These are phyloP conservation scores for Stemphylium lycopersici DNA, from an alignment of 2,329 filamentous ascomycete genomes.

Conservation along the genomic window DNA sequence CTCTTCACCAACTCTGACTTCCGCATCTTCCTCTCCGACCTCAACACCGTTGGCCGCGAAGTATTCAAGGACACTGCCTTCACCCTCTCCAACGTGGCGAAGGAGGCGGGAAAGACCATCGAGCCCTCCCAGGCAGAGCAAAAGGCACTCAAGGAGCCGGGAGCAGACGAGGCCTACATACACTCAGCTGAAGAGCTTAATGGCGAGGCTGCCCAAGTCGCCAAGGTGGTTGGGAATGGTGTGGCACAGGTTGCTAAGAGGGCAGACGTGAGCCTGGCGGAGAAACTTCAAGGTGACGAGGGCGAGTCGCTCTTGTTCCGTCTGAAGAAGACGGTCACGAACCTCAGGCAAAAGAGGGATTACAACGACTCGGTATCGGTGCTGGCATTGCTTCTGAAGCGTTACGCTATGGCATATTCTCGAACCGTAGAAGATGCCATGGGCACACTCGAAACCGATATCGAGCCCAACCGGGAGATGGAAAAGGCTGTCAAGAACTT, in stretches of 20 bases:
- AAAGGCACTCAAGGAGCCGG: constrained; percentile 59
- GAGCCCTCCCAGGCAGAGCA: constrained; percentile 70
- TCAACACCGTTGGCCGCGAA: constrained; percentile 78
- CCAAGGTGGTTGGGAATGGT: constrained; percentile 54
- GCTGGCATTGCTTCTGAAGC: constrained; percentile 74
- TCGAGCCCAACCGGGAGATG: constrained; percentile 74
- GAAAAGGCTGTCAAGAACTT: constrained; percentile 79
- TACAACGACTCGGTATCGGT: constrained; percentile 88
- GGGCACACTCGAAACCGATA: constrained; percentile 70
- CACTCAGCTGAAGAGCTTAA: constrained; percentile 69
- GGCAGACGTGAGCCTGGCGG: constrained; percentile 71
- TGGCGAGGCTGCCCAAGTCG: constrained; percentile 52
- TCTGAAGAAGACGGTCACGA: constrained; percentile 75
- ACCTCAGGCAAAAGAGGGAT: constrained; percentile 76
- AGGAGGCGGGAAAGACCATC: constrained; percentile 73
- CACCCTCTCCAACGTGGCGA: constrained; percentile 75
- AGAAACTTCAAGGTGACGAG: constrained; percentile 75
- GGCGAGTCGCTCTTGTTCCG: constrained; percentile 74
- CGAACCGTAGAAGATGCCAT: constrained; percentile 71
- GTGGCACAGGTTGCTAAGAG: constrained; percentile 58
- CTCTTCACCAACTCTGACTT: constrained; percentile 91
- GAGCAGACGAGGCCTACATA: constrained; percentile 56
- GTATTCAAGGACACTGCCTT: constrained; percentile 87
- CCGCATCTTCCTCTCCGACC: constrained; percentile 80
- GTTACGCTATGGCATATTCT: constrained; percentile 80